Conservation (phyloP, 1,284 basidiomycete genomes). For the Cutaneotrichosporon cyanovorans region DNA sequence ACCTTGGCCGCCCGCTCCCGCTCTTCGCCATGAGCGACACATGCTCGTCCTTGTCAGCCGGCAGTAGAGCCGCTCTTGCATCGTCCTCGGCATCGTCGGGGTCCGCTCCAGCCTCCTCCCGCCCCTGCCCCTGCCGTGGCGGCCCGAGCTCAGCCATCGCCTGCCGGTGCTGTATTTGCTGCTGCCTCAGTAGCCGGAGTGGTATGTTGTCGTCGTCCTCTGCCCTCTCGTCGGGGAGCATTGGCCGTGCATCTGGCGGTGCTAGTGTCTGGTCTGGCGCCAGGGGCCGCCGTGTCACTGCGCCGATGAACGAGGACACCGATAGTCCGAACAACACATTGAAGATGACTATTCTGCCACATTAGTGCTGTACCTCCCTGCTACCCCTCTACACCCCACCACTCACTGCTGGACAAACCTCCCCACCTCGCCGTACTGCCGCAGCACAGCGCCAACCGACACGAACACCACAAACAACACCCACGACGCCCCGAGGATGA, state of each 20-base stretch:
- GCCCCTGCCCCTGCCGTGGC: neutral
- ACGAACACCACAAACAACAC: conserved; percentile 26
- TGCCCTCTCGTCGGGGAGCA: conserved; percentile 8
- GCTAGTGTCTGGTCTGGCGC: conserved; percentile 27
- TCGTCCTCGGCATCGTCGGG: conserved; percentile 5
- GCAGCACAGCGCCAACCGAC: conserved; percentile 21
- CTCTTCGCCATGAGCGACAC: conserved; percentile 29
- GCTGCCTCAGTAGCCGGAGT: conserved; percentile 22
- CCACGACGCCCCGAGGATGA: conserved; percentile 24
- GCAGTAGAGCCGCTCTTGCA: conserved; percentile 4
- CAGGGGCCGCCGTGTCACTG: conserved; percentile 19
- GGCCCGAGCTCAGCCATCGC: neutral
- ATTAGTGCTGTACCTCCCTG: too few species aligned
- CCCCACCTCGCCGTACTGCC: conserved; percentile 17
- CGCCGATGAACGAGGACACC: conserved; percentile 20
- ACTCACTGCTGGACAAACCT: conserved; percentile 30
- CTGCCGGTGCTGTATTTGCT: neutral
- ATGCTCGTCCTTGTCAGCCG: conserved; percentile 6
- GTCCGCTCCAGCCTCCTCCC: neutral
- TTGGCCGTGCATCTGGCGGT: conserved; percentile 17
- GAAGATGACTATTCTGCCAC: conserved; percentile 25
- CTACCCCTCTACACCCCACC: too few species aligned
- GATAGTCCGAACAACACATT: conserved; percentile 24
- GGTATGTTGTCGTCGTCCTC: conserved; percentile 33
- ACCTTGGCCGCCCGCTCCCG: conserved; percentile 31